Conservation (phyloP, 805 yeast species). For the Yarrowia sp. region DNA sequence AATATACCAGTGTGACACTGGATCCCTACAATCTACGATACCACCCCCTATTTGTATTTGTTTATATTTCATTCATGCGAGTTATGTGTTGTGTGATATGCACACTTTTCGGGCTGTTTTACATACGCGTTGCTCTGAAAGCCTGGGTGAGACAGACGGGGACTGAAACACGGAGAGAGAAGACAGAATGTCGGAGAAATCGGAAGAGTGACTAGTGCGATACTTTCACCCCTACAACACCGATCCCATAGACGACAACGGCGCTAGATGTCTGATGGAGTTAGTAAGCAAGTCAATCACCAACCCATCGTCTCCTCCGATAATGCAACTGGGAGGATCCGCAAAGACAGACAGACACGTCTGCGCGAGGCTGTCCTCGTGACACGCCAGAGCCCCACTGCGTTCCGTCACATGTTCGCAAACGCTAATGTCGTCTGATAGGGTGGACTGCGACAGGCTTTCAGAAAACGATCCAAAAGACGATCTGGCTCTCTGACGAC, state of each 20-base stretch:
- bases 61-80: no score
- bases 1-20: no score
- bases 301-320: neutral
- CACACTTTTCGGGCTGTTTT: neutral
- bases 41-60: no score
- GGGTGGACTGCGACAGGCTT: conserved; percentile 4
- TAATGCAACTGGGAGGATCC: conserved; percentile 10
- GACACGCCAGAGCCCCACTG: neutral
- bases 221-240: no score
- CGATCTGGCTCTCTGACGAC: conserved; percentile 2
- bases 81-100: neutral
- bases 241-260: no score
- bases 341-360: neutral
- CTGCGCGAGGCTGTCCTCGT: neutral
- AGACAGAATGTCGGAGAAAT: no score
- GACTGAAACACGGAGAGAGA: no score
- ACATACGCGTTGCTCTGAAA: neutral
- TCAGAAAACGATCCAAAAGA: conserved; percentile 15
- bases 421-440: conserved; percentile 15
- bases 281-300: neutral
- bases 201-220: no score
- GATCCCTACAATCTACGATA: no score
- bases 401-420: conserved; percentile 6
- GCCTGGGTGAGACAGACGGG: no score
- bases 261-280: neutral